Conservation (phyloP, 345 rosid species). For the Murraya koenigii region DNA sequence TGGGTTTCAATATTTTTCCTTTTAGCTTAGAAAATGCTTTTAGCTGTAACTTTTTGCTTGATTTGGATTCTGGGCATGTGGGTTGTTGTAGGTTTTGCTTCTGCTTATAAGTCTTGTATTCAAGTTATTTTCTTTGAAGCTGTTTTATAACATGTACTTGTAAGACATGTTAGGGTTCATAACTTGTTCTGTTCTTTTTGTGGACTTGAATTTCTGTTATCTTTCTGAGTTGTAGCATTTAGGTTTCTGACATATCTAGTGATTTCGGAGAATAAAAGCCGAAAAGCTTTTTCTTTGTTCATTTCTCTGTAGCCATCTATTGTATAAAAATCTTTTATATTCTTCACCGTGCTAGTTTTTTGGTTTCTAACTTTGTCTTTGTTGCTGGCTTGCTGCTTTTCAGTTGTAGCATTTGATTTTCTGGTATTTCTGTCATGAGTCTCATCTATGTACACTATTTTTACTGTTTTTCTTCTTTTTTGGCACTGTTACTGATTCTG, state of each 20-base stretch:
- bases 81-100: slow-evolving; percentile 25
- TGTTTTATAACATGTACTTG: slow-evolving; percentile 10
- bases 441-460: slow-evolving; percentile 11
- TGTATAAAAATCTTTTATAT: neutral
- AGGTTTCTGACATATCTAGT: neutral
- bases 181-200: slow-evolving; percentile 8
- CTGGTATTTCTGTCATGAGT: slow-evolving; percentile 19
- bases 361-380: neutral
- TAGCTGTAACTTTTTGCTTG: slow-evolving; percentile 10
- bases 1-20: slow-evolving; percentile 18
- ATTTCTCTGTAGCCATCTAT: slow-evolving; percentile 2
- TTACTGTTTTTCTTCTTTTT: neutral
- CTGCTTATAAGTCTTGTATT: slow-evolving; percentile 17
- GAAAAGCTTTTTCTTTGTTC: neutral
- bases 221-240: neutral
- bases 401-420: neutral
- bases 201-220: neutral
- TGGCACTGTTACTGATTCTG: neutral
- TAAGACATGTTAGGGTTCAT: slow-evolving; percentile 40
- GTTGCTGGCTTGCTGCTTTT: neutral
- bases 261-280: neutral
- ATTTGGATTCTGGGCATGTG: slow-evolving; percentile 30
- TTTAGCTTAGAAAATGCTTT: neutral
- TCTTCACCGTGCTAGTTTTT: neutral
- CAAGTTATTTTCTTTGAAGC: slow-evolving; percentile 22